Base-by-base conservation (phyloP, 2,329 filamentous ascomycete species). In the Epichloe typhina region DNA sequence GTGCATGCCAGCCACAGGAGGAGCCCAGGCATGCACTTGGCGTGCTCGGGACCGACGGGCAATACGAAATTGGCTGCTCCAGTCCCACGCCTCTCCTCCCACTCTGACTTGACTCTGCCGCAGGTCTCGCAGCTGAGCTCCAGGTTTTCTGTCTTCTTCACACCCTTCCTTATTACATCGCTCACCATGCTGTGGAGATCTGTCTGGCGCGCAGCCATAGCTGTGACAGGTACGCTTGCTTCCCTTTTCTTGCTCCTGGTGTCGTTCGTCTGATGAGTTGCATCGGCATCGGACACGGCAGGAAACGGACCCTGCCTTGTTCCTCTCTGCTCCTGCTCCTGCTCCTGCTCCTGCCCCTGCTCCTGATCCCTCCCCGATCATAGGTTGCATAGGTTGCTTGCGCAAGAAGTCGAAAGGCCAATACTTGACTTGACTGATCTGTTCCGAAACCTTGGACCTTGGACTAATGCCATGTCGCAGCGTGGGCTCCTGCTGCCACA, bases 181-280 rank as follows among this genome's bases (percentile, higher is more conserved):
- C 36, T 40, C 46, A 33, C 50, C 41, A 66, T 66, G 63, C 57
- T 66, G 55, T 54, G 59, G 53, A 54, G 53, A 52, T 62, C 55
- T 46, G 47, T 64, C 21, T 61, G 62, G 61, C 63, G 57, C 51
- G 54, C 57, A 19, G 61, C 56, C 56, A 52, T 62, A 49, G 58
- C 60, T 52, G 55, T 52, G 45, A 56, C 59, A 55, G 58, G 64
- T 65, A 56, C 55, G 57, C 36, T 17, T 17, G 17, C 17, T 11
- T n/a, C 23, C 19, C 5, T 26, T 2, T 17, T 33, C 36, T 23
- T n/a, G 4, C 19, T 19, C n/a, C 13, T 3, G 19, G 17, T 40
- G 37, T 21, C 6, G 40, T 21, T 44, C 15, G 26, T 33, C 23
- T 31, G 26, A 31, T 31, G 26, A 31, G 15, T 44, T 15, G 11